Base-by-base conservation (phyloP, 2,329 filamentous ascomycete species). In the Apiospora saccharicola region DNA sequence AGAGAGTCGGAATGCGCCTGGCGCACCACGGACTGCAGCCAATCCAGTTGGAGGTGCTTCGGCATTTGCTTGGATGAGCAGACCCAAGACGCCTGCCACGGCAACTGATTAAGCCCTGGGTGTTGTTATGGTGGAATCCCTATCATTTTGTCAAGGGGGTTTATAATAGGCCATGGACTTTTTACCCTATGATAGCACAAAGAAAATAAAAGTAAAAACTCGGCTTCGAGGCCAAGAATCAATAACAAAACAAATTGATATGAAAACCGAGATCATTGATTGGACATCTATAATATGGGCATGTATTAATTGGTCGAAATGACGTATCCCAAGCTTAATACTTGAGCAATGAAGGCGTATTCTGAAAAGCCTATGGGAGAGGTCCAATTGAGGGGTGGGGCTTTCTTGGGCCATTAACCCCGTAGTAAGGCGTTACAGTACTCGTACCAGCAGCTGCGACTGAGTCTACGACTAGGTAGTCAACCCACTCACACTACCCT, bases 31-130 rank as follows among this genome's bases (percentile, higher is more conserved):
- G 70, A 81, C 80, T 72, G 87, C 90, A 8, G 86, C 90, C 44
- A 98, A 98, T 79, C 96, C 96, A 0, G 90, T 98, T 24, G 96
- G 96, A 12, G 94, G 94, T n/a, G 96, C 93, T 19, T 96, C 94
- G 72, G 96, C 96, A 3, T 98, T 98, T 84, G 92, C 93, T 16
- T 98, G 95, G 95, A 92, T 98, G 86, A 96, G 93, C 68, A 83
- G 37, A 34, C 37, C 68, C 46, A 41, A 51, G 47, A 70, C 68
- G 26, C 47, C 68, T n/a, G 46, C 68, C 12, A 26, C 68, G 47
- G 68, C 47, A 26, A 51, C 47, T n/a, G 68, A 70, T 12, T 70
- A 53, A 70, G 47, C 7, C 34, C 34, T 64, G 34, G 34, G 22
- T 64, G 57, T 64, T 34, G 34, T 64, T 41, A 41, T 22, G 22